phyloP scores from a whole-genome alignment of 2,329 filamentous ascomycete genomes.

The Penicillium sp. region DNA sequence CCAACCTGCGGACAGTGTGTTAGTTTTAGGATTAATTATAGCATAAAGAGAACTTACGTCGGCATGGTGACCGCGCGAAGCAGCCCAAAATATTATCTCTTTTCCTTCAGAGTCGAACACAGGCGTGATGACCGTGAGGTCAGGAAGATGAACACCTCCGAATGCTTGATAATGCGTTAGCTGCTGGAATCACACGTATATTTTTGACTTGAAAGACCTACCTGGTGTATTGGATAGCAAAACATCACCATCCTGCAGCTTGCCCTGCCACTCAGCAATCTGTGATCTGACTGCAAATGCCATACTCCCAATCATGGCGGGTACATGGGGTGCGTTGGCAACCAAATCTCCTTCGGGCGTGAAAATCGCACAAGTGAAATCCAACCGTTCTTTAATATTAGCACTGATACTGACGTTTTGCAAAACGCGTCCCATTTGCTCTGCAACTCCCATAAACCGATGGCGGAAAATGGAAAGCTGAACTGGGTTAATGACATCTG shows the following conservation, averaged over 20 bases:
- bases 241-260: conserved; percentile 71
- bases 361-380: conserved; percentile 78
- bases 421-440: conserved; percentile 76
- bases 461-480: conserved; percentile 76
- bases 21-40: neutral
- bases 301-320: conserved; percentile 69
- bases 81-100: conserved; percentile 72
- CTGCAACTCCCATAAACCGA: conserved; percentile 79
- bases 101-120: conserved; percentile 69
- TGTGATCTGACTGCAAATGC: conserved; percentile 73
- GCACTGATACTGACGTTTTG: conserved; percentile 69
- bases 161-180: conserved; percentile 55
- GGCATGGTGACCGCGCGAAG: conserved; percentile 68
- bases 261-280: conserved; percentile 70
- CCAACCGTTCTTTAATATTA: conserved; percentile 80
- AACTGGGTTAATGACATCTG: conserved; percentile 67
- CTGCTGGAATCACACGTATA: neutral
- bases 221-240: conserved; percentile 69
- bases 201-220: conserved; percentile 45
- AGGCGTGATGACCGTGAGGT: conserved; percentile 74
- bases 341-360: conserved; percentile 70
- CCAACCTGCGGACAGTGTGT: conserved; percentile 53
- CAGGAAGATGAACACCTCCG: conserved; percentile 74
- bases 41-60: conserved; percentile 54
- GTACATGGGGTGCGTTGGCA: conserved; percentile 66